Evolutionary conservation across 495 filamentous ascomycete genomes (phyloP).

Genomic region (Hapsidospora chrysogenum): DNA sequence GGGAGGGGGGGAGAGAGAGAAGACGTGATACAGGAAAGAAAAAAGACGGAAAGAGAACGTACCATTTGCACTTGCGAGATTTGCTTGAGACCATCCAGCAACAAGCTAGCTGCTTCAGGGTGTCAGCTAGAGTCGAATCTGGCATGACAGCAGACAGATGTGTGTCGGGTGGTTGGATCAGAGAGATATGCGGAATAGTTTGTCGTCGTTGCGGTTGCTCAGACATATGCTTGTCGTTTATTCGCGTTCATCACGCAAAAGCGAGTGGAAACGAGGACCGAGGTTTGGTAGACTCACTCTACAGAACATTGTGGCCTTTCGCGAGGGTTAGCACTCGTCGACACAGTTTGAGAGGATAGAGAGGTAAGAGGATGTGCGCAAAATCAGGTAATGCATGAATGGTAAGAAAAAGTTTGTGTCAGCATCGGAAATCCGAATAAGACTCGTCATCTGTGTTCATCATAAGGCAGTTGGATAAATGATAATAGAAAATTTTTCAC

Average conservation of each 20-base stretch:
- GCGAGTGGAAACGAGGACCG: slow-evolving; percentile 1
- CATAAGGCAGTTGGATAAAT: slow-evolving; percentile 34
- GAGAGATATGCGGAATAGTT: slow-evolving; percentile 1
- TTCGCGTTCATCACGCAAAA: slow-evolving; percentile 43
- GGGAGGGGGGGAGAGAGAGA: too few relatives aligned
- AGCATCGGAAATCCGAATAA: slow-evolving; percentile 68
- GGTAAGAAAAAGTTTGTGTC: slow-evolving; percentile 53
- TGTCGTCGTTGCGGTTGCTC: slow-evolving; percentile 30
- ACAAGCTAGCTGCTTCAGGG: background rate
- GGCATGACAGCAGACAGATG: background rate
- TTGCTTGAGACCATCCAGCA: background rate
- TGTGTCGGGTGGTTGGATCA: background rate
- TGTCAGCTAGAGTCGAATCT: background rate
- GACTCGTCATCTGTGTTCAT: slow-evolving; percentile 75
- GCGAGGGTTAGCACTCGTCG: slow-evolving; percentile 3
- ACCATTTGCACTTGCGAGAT: background rate
- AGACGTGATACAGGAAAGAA: background rate
- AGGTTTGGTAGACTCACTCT: slow-evolving; percentile 1
- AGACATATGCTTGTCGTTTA: slow-evolving; percentile 79
- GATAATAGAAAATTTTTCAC: slow-evolving; percentile 3
- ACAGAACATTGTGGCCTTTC: slow-evolving; percentile 4
- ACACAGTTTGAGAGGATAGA: slow-evolving; percentile 1
- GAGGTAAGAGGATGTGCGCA: slow-evolving; percentile 1
- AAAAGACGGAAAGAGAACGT: background rate
- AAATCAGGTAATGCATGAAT: slow-evolving; percentile 64